A percentile compares a stretch with the other conserved stretches of the same genome.
Evolutionary conservation across 1,139 yeast genomes (phyloP).

Genomic region (Pichia kudriavzevii): DNA sequence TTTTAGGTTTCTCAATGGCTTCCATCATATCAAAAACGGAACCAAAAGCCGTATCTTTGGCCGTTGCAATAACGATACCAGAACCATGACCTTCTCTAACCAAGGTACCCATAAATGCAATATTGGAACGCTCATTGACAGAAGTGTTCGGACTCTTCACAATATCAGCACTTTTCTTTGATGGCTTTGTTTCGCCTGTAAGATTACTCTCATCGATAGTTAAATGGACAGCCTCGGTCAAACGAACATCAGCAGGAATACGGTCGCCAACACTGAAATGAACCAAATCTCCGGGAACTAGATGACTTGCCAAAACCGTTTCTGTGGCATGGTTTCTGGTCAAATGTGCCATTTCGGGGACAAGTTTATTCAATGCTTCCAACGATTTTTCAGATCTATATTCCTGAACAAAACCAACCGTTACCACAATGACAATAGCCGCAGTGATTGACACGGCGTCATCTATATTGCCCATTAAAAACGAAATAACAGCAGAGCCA

Average conservation of each 20-base stretch:
- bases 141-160: slow-evolving; percentile 22
- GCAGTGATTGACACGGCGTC: slow-evolving; percentile 86
- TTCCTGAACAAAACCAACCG: slow-evolving; percentile 95
- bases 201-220: slow-evolving; percentile 85
- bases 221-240: slow-evolving; percentile 69
- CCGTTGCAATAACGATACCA: slow-evolving; percentile 91
- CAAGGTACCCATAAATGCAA: slow-evolving; percentile 93
- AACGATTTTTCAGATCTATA: slow-evolving; percentile 88
- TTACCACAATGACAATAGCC: slow-evolving; percentile 83
- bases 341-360: slow-evolving; percentile 89
- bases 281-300: slow-evolving; percentile 93
- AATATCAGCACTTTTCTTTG: slow-evolving; percentile 43
- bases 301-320: slow-evolving; percentile 71
- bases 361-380: slow-evolving; percentile 83
- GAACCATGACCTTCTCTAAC: slow-evolving; percentile 91
- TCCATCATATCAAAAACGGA: slow-evolving; percentile 85
- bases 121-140: slow-evolving; percentile 54
- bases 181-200: slow-evolving; percentile 91
- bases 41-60: slow-evolving; percentile 84
- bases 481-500: slow-evolving; percentile 79
- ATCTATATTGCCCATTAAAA: slow-evolving; percentile 86
- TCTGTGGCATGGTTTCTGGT: slow-evolving; percentile 72
- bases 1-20: slow-evolving; percentile 88
- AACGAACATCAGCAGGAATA: slow-evolving; percentile 87
- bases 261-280: slow-evolving; percentile 87